Evolutionary conservation across 2,329 filamentous ascomycete genomes (phyloP), one percentile per base, ranked within the genome.

Genomic region (Aspergillus sp.): DNA sequence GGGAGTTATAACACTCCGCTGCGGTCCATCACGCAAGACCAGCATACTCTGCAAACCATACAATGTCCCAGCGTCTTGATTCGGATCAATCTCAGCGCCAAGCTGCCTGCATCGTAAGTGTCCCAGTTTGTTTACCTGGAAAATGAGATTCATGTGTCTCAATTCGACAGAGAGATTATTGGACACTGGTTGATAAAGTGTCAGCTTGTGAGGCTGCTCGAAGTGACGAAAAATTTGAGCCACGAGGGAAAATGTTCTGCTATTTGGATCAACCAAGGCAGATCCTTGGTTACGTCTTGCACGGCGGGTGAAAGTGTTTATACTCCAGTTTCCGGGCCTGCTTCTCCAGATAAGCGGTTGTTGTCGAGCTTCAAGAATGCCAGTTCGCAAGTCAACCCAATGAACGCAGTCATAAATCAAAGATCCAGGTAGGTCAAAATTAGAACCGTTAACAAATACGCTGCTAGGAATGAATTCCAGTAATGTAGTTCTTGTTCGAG

Each of bases 31-130:
- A 0, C 73, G 68, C 10, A 84, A 59, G 0, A 86, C 73, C 3
- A 85, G 61, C 56, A 77, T 84, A 56, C 75, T 82, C 2, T 62
- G 45, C 0, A 86, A 64, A 0, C 83, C 83, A 45, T 85, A 76
- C 52, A 77, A 72, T 0, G 78, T 80, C 0, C 82, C 83, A 0
- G 74, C 63, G 40, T 84, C 75, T 53, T 88, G 84, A 7, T 77
- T 50, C 0, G 59, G 56, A 40, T 83, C 79, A 1, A 88, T 66
- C 34, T 77, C 70, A 0, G 74, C 66, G 0, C 60, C 57, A 0
- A 84, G 66, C 47, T 83, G 69, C 0, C 40, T 60, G 12, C 70
- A 82, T 10, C 71, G 49, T 0, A 86, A 67, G 0, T 73, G 47
- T 0, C 64, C 58, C 0, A 53, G 47, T 0, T 8, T 0, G 38